These are phyloP conservation scores for Cytospora leucostoma DNA, from an alignment of 2,329 filamentous ascomycete species.

Conservation along the genomic window DNA sequence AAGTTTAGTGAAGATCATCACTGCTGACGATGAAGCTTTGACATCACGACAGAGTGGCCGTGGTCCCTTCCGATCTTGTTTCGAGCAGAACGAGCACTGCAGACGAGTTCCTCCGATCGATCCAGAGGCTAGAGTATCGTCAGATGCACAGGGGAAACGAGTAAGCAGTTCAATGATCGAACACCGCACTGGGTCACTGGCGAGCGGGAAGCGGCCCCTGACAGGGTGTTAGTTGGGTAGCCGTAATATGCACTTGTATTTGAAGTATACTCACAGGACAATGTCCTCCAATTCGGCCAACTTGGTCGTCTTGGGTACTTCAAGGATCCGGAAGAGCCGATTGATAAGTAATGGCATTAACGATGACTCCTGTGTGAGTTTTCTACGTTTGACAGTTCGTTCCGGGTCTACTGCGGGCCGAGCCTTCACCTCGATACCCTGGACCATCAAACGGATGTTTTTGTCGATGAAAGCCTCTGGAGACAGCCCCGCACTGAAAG, in stretches of 20 bases:
- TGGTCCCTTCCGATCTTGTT: constrained; percentile 9
- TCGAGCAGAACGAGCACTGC: constrained; percentile 33
- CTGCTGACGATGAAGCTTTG: constrained; percentile 41
- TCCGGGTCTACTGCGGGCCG: not conserved
- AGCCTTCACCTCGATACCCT: constrained; percentile 7
- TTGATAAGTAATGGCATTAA: constrained; percentile 6
- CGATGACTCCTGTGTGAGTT: constrained; percentile 1
- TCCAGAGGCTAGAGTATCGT: constrained; percentile 43
- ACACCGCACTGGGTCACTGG: constrained; percentile 32
- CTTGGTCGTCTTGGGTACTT: not conserved
- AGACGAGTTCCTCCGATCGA: constrained; percentile 22
- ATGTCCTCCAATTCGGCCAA: constrained; percentile 16
- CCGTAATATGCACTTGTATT: no score
- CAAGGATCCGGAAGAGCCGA: constrained; percentile 13
- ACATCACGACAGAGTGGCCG: constrained; percentile 30
- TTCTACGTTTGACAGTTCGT: constrained; percentile 20
- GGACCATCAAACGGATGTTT: constrained; percentile 14
- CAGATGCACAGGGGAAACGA: constrained; percentile 57
- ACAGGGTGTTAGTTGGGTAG: not conserved
- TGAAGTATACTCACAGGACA: constrained; percentile 16
- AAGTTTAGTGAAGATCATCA: constrained; percentile 49
- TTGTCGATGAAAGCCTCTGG: constrained; percentile 18
- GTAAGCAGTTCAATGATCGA: constrained; percentile 50
- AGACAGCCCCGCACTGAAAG: constrained; percentile 11
- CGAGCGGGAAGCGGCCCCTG: constrained; percentile 29